These are phyloP conservation scores for Saturnispora mendoncae DNA, from an alignment of 805 yeast species.

Conservation along the genomic window DNA sequence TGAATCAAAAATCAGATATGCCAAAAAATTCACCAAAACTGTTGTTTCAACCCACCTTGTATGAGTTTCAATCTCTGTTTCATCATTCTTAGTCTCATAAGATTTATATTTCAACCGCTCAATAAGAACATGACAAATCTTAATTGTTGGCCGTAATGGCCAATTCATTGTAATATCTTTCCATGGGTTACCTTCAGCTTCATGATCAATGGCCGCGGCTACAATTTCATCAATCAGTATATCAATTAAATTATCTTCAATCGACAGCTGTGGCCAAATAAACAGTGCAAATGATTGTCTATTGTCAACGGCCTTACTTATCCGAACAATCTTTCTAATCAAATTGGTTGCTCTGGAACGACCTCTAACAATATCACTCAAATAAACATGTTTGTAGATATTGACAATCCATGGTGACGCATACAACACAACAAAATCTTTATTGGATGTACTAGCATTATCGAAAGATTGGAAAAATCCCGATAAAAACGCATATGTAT, in stretches of 20 bases:
- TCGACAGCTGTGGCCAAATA: slow-evolving; percentile 59
- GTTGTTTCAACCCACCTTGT: slow-evolving; percentile 64
- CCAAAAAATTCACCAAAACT: slow-evolving; percentile 53
- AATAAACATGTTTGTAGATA: slow-evolving; percentile 47
- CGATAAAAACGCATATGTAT: slow-evolving; percentile 48
- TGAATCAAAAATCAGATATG: slow-evolving; percentile 65
- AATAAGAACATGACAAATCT: slow-evolving; percentile 58
- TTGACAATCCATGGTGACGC: slow-evolving; percentile 71
- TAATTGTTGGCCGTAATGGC: slow-evolving; percentile 59
- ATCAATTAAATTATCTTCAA: slow-evolving; percentile 50
- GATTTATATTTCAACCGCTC: slow-evolving; percentile 48
- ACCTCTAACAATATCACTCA: slow-evolving; percentile 48
- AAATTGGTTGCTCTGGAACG: slow-evolving; percentile 51
- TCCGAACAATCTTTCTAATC: slow-evolving; percentile 51
- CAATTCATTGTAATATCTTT: slow-evolving; percentile 52
- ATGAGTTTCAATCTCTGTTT: slow-evolving; percentile 39
- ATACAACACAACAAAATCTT: slow-evolving; percentile 39
- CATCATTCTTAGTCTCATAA: slow-evolving; percentile 36
- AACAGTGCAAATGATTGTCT: slow-evolving; percentile 47
- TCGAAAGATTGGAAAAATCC: slow-evolving; percentile 46
- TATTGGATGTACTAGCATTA: slow-evolving; percentile 27
- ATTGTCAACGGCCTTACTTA: slow-evolving; percentile 43
- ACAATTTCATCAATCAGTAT: slow-evolving; percentile 65
- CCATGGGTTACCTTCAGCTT: slow-evolving; percentile 69
- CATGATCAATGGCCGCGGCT: slow-evolving; percentile 64